Percentiles rank a stretch among this genome's conserved stretches.
phyloP scores from a whole-genome alignment of 108 stramenopile genomes.

The Cylindrotheca closterium region DNA sequence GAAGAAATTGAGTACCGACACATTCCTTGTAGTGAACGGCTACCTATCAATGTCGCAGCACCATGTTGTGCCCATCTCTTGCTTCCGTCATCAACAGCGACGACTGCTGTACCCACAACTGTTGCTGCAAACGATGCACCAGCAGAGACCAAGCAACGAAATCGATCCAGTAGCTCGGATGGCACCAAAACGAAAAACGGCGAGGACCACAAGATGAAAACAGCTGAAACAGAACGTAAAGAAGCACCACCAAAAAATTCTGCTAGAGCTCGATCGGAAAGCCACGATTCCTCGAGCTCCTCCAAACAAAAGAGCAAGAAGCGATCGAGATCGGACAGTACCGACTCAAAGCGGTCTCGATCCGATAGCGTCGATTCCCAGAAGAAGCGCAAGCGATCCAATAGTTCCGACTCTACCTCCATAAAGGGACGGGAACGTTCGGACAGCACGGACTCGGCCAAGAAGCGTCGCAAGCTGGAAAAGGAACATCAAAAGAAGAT shows the following conservation, averaged over 20 bases:
- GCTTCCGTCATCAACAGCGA: not conserved
- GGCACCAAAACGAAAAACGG: too few relatives aligned
- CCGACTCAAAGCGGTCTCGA: not conserved
- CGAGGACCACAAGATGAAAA: too few relatives aligned
- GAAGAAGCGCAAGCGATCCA: too few relatives aligned
- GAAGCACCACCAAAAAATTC: too few relatives aligned
- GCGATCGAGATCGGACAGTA: not conserved
- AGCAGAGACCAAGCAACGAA: too few relatives aligned
- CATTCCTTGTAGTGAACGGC: slow-evolving; percentile 71
- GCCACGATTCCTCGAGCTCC: too few relatives aligned
- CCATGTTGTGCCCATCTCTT: slow-evolving; percentile 40
- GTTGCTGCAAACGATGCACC: not conserved
- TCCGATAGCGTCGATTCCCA: not conserved
- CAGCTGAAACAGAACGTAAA: too few relatives aligned
- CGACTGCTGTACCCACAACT: not conserved
- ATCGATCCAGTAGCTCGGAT: too few relatives aligned
- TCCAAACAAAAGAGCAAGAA: too few relatives aligned
- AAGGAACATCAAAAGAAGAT: not conserved
- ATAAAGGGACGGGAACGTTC: too few relatives aligned
- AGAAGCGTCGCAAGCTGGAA: not conserved
- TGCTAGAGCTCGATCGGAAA: too few relatives aligned
- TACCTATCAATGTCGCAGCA: slow-evolving; percentile 53
- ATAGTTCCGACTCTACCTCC: too few relatives aligned
- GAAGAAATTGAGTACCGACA: slow-evolving; percentile 71
- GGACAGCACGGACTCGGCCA: not conserved